Base-by-base conservation (phyloP, 208 protist species). In the Crithidia bombi region DNA sequence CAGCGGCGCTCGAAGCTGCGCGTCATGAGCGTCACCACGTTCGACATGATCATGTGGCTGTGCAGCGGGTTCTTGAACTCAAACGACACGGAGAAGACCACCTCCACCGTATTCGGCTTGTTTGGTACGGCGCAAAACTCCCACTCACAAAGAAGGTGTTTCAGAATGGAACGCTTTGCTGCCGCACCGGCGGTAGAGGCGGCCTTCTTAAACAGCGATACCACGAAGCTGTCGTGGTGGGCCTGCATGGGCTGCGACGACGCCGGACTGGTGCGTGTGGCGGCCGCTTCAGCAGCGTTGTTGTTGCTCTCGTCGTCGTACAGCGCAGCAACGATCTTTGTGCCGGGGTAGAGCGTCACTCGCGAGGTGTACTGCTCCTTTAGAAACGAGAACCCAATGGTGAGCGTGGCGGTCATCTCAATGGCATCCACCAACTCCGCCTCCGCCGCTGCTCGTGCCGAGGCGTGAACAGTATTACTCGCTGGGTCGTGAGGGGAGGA, bases 11-110 rank as follows among this genome's bases (percentile, higher is more conserved):
- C 89, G 52, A 94, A 94, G 63, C 89, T 89, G 43, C 70, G 68
- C 43, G 85, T 94, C 89, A 94, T 94, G 58, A 94, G 65, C 17
- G 78, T 68, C 10, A 94, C 89, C 5, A 94, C 73, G 43, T 94
- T 89, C 19, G 75, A 81, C 84, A 90, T 90, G 64, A 94, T 88
- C 52, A 95, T 64, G 47, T 82, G 78, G 39, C 79, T 75, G 65
- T 95, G 78, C 58, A 93, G 64, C 11, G 87, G 85, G 64, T 92
- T 91, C 49, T 78, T 82, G 63, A 95, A 93, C 65, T 89, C 84
- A 51, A 95, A 93, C 2, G 84, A 79, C 11, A 95, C 83, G 14
- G 65, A 52, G 57, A 95, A 95, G 19, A 69, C 39, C 43, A 95
- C 90, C 55, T 95, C 90, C 26, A 92, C 87, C 55, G 61, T 52